Evolutionary conservation across 768 basidiomycete species (phyloP), one percentile per base, ranked within the genome.

Genomic region (Tephrocybe sp.): DNA sequence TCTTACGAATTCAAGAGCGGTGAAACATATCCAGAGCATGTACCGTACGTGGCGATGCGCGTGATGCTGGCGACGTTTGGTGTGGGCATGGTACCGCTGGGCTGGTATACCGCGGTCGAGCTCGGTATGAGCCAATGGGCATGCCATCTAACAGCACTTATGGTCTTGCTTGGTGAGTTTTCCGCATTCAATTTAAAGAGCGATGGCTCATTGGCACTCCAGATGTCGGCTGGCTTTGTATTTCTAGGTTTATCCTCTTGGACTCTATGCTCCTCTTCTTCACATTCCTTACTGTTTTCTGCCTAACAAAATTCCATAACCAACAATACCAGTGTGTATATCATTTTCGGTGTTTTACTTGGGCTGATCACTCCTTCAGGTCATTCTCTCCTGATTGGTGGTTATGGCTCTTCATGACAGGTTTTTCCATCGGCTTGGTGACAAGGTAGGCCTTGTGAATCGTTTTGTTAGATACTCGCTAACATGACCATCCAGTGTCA

Each of bases 211-310:
- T 30, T 18, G 39, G 34, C 18, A 19, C 16, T 18, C n/a, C 54
- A 97, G 97, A 99, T 69, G 83, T 97, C 53, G 94, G 89, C 53
- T 99, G 94, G 97, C 68, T 98, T 38, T 88, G 86, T 59, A 99
- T 98, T 64, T 95, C 94, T 23, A 84, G 95, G 21, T 99, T 99
- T 66, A 94, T 98, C 69, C 84, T 99, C 30, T 76, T 99, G 60
- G 97, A 99, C 66, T 94, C 97, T 18, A 97, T 99, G 92, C 74
- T 99, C n/a, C 74, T 99, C 27, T 97, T 95, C 78, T 98, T 99
- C 75, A 98, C 97, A 33, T 92, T 97, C 77, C 85, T 91, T 62
- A 94, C 94, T 36, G 89, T 95, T 58, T 94, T 95, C 69, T 91
- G 88, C 65, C 73, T 98, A 42, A 84, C 91, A 41, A 97, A 94